These are phyloP conservation scores for Diplodia sapinea DNA, from an alignment of 2,329 filamentous ascomycete species.

Conservation along the genomic window DNA sequence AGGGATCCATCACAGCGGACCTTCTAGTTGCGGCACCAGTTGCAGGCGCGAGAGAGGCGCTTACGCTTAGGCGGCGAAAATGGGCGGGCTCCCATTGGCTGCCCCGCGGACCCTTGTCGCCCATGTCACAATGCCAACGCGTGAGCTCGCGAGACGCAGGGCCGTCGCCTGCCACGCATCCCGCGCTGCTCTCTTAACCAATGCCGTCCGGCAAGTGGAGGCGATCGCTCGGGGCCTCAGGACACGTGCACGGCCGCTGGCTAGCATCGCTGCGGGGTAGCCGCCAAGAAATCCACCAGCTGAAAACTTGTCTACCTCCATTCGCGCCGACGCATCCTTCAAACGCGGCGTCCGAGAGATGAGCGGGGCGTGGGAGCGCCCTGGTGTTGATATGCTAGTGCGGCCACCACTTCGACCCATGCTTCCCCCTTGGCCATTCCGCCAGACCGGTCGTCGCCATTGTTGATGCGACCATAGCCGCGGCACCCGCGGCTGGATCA, in stretches of 20 bases:
- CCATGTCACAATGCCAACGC: conserved; percentile 3
- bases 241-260: conserved; percentile 6
- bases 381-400: background rate
- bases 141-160: conserved; percentile 18
- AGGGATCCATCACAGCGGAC: conserved; percentile 34
- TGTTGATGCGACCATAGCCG: too few relatives aligned
- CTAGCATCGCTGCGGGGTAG: conserved; percentile 7
- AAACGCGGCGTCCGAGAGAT: background rate
- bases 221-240: conserved; percentile 1
- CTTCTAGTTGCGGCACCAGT: conserved; percentile 33
- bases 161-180: conserved; percentile 9
- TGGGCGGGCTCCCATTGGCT: conserved; percentile 16
- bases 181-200: conserved; percentile 13
- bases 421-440: background rate
- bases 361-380: background rate
- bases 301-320: background rate
- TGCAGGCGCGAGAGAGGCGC: conserved; percentile 33
- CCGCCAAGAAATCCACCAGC: background rate
- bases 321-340: too few relatives aligned
- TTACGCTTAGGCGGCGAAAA: conserved; percentile 26
- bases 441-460: background rate
- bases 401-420: background rate
- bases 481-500: too few relatives aligned
- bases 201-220: conserved; percentile 19
- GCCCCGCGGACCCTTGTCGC: background rate